Evolutionary conservation across 768 basidiomycete genomes (phyloP), one percentile per base, ranked within the genome.

Genomic region (Boletellus ananas): DNA sequence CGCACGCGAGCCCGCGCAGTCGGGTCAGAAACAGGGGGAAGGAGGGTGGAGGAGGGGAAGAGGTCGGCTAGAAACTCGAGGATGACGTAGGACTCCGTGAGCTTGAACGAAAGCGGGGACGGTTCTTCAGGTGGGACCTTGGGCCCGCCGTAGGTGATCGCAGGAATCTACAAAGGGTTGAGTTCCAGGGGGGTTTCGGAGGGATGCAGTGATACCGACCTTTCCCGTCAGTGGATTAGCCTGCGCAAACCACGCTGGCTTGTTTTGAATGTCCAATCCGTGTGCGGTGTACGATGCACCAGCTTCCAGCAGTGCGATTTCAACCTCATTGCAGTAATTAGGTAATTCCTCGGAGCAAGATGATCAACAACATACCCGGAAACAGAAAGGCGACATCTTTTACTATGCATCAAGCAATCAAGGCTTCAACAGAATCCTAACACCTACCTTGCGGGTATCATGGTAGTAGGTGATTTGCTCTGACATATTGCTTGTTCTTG

Each of bases 31-130:
- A 13, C 27, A 0, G 56, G 55, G 1, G 84, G 84, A 8, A 81
- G 74, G 43, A 84, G 70, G 29, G 43, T 23, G 3, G 75, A 71
- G 29, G 70, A 56, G 1, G 77, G 75, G 60, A 70, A 77, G 34
- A 85, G 61, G 58, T 85, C 84, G 9, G 80, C 82, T 47, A 85
- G 61, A 65, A 87, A 80, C 61, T 86, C 81, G 51, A 85, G 70
- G 50, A 85, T 76, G 23, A 84, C 73, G 33, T 75, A 72, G 3
- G 83, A 85, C 58, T 87, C 85, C 10, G 81, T 76, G 58, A 86
- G 56, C 65, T 85, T 85, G 47, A 68, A 58, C 3, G 82, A 81
- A 20, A 77, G 76, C 0, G 79, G 72, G 6, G 82, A 82, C 0
- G 85, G 84, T 4, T 73, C 61, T 45, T 79, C 76, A 0, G 81